These are phyloP conservation scores for Furcasterigmium furcatum DNA, from an alignment of 2,329 filamentous ascomycete genomes.

Conservation along the genomic window DNA sequence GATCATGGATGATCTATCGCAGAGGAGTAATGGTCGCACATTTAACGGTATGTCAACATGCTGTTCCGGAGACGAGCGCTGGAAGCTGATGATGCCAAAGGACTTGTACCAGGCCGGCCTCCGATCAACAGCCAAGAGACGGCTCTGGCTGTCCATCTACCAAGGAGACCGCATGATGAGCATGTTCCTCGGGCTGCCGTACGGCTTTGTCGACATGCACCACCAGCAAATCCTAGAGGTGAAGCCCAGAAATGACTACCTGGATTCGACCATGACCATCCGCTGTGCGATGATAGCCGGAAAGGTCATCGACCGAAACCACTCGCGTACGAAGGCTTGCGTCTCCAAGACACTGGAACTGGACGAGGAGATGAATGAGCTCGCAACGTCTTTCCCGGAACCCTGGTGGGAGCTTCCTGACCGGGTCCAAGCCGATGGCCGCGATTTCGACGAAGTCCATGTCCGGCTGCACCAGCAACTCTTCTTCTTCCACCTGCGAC, in stretches of 20 bases:
- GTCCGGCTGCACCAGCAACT: constrained; percentile 35
- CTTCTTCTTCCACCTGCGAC: constrained; percentile 37
- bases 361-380: constrained; percentile 37
- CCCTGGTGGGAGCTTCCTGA: constrained; percentile 28
- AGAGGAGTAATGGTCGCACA: constrained; percentile 36
- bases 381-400: constrained; percentile 29
- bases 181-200: constrained; percentile 38
- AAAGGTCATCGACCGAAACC: constrained; percentile 37
- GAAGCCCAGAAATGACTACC: background rate
- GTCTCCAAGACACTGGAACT: constrained; percentile 30
- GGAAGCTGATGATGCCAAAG: background rate
- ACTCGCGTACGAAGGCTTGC: constrained; percentile 25
- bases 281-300: constrained; percentile 31
- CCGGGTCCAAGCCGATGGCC: constrained; percentile 13
- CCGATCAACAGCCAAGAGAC: constrained; percentile 24
- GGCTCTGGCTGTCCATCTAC: constrained; percentile 16
- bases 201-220: constrained; percentile 24
- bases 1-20: constrained; percentile 36
- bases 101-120: constrained; percentile 8
- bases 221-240: constrained; percentile 11
- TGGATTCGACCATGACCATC: constrained; percentile 6
- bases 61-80: constrained; percentile 17
- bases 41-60: constrained; percentile 28
- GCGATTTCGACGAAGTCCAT: constrained; percentile 22
- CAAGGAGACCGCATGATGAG: constrained; percentile 38